Conservation (phyloP, 129 eudicot genomes). For the Rutidosis leptorrhynchoides region DNA sequence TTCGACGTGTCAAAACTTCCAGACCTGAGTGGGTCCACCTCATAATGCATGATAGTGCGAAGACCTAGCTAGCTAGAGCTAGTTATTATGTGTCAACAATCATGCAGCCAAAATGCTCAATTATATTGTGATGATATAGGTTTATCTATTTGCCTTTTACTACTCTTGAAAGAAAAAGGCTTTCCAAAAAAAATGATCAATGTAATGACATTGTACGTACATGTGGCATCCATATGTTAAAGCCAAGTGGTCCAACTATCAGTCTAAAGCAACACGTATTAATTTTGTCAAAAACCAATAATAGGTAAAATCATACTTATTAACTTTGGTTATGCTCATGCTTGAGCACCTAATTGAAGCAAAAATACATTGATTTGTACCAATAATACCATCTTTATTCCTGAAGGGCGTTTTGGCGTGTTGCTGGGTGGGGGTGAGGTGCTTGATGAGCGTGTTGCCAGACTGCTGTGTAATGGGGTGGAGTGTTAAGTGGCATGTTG, state of each 20-base stretch:
- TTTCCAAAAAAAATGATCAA: background rate
- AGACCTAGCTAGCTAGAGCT: no score
- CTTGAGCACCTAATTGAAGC: no score
- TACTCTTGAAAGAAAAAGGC: background rate
- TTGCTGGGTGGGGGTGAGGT: no score
- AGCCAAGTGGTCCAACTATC: slow-evolving; percentile 19
- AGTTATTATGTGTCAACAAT: slow-evolving; percentile 25
- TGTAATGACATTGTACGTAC: background rate
- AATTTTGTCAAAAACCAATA: no score
- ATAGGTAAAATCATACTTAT: no score
- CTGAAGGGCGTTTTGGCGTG: no score
- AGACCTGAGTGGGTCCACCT: slow-evolving; percentile 23
- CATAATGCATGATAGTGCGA: slow-evolving; percentile 15
- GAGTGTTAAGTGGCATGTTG: no score
- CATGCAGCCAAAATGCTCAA: slow-evolving; percentile 20
- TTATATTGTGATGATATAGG: slow-evolving; percentile 3
- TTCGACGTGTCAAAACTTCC: slow-evolving; percentile 15
- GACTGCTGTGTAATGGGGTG: no score
- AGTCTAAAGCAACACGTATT: background rate
- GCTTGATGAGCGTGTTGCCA: no score
- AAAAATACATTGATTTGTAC: no score
- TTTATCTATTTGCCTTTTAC: slow-evolving; percentile 16
- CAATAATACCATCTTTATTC: no score
- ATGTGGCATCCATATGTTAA: slow-evolving; percentile 14
- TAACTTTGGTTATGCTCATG: no score